phyloP scores from a whole-genome alignment of 352 stramenopile species.

The Pythium guiyangense region DNA sequence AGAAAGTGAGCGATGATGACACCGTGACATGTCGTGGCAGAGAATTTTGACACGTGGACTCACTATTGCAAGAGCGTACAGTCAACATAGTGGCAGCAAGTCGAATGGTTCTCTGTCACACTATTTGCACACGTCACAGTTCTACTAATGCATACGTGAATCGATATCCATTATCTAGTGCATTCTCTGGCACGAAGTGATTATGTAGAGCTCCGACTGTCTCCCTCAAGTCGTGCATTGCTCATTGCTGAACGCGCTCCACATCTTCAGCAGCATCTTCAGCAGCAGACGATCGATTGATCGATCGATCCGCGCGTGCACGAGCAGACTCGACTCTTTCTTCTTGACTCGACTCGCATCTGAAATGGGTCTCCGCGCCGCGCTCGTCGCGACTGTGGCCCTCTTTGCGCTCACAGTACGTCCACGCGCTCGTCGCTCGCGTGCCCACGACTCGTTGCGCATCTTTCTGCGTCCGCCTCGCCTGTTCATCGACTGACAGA shows the following conservation, averaged over 20 bases:
- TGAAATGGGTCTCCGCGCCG: slow-evolving; percentile 23
- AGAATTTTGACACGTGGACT: too few species aligned
- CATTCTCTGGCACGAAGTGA: neutral
- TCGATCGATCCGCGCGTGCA: too few species aligned
- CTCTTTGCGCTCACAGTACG: slow-evolving; percentile 22
- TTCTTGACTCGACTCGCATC: neutral
- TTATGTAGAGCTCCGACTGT: neutral
- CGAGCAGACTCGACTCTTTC: neutral
- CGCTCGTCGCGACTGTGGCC: slow-evolving; percentile 12
- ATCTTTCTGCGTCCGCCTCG: neutral
- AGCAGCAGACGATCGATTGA: neutral
- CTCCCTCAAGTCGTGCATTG: neutral
- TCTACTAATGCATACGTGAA: too few species aligned
- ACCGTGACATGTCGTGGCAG: too few species aligned
- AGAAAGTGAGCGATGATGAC: neutral
- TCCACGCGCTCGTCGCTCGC: neutral
- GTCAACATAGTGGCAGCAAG: too few species aligned
- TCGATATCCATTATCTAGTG: neutral
- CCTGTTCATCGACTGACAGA: too few species aligned
- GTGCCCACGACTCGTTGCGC: neutral
- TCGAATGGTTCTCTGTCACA: neutral
- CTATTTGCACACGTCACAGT: neutral
- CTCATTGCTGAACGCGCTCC: slow-evolving; percentile 8
- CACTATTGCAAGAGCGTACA: too few species aligned
- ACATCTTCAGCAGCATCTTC: neutral